phyloP scores from a whole-genome alignment of 345 rosid genomes.

The Salix koriyanagi region DNA sequence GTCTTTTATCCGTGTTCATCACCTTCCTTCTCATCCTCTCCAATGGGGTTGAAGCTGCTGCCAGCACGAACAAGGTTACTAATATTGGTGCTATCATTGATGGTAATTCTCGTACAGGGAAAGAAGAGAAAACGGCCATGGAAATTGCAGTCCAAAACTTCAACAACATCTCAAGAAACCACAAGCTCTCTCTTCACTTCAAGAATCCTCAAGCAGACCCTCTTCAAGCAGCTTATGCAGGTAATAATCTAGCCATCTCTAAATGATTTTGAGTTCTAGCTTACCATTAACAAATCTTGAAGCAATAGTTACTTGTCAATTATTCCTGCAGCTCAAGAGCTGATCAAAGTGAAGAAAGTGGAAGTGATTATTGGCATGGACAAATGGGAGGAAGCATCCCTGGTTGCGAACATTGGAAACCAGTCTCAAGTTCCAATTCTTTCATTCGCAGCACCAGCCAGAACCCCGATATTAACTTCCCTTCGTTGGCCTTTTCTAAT shows the following conservation, averaged over 20 bases:
- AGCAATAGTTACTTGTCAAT: background rate
- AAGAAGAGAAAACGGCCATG: constrained; percentile 40
- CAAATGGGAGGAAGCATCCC: constrained; percentile 43
- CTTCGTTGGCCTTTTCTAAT: constrained; percentile 41
- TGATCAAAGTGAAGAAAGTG: constrained; percentile 35
- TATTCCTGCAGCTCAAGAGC: constrained; percentile 29
- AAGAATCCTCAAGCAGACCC: constrained; percentile 22
- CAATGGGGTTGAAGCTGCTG: constrained; percentile 16
- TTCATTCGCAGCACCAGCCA: constrained; percentile 33
- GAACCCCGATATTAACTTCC: constrained; percentile 13
- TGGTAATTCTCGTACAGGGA: constrained; percentile 26
- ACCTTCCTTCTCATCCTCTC: background rate
- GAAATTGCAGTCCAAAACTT: constrained; percentile 36
- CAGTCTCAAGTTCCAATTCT: constrained; percentile 37
- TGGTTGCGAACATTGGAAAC: constrained; percentile 39
- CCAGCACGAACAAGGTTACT: background rate
- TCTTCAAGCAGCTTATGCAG: constrained; percentile 29
- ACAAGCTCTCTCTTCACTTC: constrained; percentile 30
- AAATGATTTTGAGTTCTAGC: background rate
- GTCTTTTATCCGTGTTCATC: constrained; percentile 2
- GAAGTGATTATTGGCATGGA: constrained; percentile 44
- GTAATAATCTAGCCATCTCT: constrained; percentile 17
- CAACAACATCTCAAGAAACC: constrained; percentile 15
- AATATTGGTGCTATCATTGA: constrained; percentile 47
- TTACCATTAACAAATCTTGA: background rate